Conservation (phyloP, 2,329 filamentous ascomycete species). For the Penicillium sp. region DNA sequence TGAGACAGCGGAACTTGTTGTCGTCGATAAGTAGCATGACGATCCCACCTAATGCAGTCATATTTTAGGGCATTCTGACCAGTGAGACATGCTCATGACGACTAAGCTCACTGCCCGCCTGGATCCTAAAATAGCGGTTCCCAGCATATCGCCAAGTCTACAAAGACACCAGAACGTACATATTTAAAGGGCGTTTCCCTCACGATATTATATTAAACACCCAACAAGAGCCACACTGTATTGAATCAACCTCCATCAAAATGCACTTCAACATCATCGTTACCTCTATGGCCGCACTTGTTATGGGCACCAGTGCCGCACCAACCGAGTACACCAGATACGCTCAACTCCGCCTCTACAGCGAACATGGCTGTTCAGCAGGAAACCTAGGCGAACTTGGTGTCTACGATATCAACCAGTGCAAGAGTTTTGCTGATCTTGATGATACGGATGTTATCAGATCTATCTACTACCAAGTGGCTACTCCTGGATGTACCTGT, state of each 20-base stretch:
- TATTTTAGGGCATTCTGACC: neutral
- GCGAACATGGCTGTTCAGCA: conserved; percentile 12
- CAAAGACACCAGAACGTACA: neutral
- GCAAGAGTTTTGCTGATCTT: conserved; percentile 9
- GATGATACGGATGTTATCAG: neutral
- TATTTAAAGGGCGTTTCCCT: neutral
- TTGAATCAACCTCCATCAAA: neutral
- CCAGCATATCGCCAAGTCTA: neutral
- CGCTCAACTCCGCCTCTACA: conserved; percentile 15
- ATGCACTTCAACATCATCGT: conserved; percentile 11
- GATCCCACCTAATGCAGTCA: neutral
- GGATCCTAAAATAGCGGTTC: neutral
- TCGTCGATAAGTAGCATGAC: neutral
- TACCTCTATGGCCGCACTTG: conserved; percentile 6
- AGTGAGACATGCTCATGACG: neutral
- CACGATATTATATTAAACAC: neutral
- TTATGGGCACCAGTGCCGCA: conserved; percentile 7
- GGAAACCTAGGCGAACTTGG: conserved; percentile 17
- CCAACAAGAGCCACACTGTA: neutral
- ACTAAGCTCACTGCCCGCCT: neutral
- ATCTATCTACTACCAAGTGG: conserved; percentile 15
- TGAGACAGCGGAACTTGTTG: neutral
- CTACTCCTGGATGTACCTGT: conserved; percentile 8
- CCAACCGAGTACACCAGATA: conserved; percentile 10
- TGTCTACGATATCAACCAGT: conserved; percentile 16